Base-by-base conservation (phyloP, 257 asterid genomes). In the Marsdenia floribunda region DNA sequence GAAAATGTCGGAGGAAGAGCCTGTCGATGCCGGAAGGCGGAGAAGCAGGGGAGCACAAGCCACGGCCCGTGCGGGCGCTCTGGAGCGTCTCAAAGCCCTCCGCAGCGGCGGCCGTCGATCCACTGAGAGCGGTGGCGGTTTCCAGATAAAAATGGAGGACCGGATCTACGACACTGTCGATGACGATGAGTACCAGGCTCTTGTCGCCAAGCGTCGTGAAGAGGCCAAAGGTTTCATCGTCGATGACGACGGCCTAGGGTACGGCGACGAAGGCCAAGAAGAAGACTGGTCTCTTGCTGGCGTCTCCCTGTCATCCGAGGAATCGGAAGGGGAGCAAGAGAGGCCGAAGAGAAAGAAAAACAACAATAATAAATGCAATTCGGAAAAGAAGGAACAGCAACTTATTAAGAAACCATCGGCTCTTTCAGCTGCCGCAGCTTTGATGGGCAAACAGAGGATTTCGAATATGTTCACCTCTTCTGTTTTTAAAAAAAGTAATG, bases 181-280 rank as follows among this genome's bases (percentile, higher is more conserved):
- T 49, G 99, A 92, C 0, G 93, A 89, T n/a, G 87, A 90, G 90
- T 94, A 94, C 80, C 87, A 88, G 54, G 91, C 86, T 33, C 80
- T 90, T 24, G 99, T 94, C 3, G 91, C 99, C 3, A 88, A 88
- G 85, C 97, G 99, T 70, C 90, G 96, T 2, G 93, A 89, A 73
- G 97, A 86, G 57, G 84, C 66, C 64, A 81, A 81, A 76, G 93
- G 88, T 59, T 92, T 92, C 80, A 94, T 94, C 21, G 88, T 94
- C 21, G 99, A 94, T 44, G 99, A 94, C 77, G 57, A 92, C 66
- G 98, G 99, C 16, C 78, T 90, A 72, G 97, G 99, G 52, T 92
- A 94, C 79, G 96, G 93, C 21, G 98, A 94, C 40, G 96, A 90
- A 82, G 99, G 98, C 35, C 96, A 94, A 85, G 99, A 94, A 55